Conservation (phyloP, 805 yeast genomes). For the Metschnikowia sp. region DNA sequence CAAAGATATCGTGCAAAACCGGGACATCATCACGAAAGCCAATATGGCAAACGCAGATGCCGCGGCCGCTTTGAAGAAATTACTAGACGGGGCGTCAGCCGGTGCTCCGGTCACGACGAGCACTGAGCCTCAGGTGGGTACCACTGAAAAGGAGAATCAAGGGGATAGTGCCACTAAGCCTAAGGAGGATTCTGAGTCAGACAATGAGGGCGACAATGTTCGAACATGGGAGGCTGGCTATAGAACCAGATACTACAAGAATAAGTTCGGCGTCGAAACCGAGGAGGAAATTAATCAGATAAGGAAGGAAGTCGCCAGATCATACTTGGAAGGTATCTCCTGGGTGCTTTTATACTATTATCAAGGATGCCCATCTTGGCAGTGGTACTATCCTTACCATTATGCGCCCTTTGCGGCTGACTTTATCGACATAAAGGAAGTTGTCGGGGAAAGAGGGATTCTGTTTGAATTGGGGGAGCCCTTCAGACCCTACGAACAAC, state of each 20-base stretch:
- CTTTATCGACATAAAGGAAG: constrained; percentile 52
- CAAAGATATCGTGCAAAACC: constrained; percentile 64
- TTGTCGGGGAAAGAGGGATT: constrained; percentile 45
- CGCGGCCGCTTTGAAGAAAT: constrained; percentile 52
- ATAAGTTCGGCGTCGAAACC: constrained; percentile 61
- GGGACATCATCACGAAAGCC: constrained; percentile 63
- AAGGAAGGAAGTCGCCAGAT: constrained; percentile 58
- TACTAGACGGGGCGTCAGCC: constrained; percentile 28
- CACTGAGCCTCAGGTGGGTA: constrained; percentile 35
- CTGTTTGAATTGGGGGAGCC: constrained; percentile 70
- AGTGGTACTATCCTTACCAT: constrained; percentile 95
- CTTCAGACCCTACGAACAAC: constrained; percentile 86
- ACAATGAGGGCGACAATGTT: constrained; percentile 42
- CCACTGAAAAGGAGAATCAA: background rate
- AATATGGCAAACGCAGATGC: constrained; percentile 68
- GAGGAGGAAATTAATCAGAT: constrained; percentile 53
- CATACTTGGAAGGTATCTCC: constrained; percentile 91
- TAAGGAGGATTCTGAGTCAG: constrained; percentile 8
- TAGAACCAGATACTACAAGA: constrained; percentile 70
- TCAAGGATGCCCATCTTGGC: constrained; percentile 99
- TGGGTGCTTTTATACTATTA: constrained; percentile 94
- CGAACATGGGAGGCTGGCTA: constrained; percentile 87
- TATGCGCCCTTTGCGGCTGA: constrained; percentile 98
- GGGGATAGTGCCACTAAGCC: constrained; percentile 27
- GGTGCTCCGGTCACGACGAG: constrained; percentile 15